Evolutionary conservation across 1,139 yeast genomes (phyloP).

Genomic region (Debaryomycetaceae sp.): DNA sequence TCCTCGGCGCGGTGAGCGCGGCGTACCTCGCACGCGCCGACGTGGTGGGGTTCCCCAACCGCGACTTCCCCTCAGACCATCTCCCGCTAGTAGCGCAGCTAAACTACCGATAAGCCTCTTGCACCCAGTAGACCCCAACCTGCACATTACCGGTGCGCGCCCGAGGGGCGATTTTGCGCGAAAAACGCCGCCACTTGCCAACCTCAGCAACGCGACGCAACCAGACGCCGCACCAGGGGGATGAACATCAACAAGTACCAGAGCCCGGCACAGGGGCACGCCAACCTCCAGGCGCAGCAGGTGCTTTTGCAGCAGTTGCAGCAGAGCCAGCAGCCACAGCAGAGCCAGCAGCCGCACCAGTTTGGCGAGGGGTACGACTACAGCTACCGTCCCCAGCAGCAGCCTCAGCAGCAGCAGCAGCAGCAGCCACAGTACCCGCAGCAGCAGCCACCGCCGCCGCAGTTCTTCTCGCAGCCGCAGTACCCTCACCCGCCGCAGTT

Average conservation of each 20-base stretch:
- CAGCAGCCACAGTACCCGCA: slow-evolving; percentile 6
- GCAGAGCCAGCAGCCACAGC: slow-evolving; percentile 25
- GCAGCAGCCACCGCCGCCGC: slow-evolving; percentile 4
- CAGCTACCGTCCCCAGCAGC: slow-evolving; percentile 10
- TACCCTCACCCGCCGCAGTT: too few species aligned
- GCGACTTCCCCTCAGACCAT: slow-evolving; percentile 41
- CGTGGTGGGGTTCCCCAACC: slow-evolving; percentile 34
- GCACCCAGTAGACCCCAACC: too few species aligned
- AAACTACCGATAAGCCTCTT: too few species aligned
- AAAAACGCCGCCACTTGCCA: too few species aligned
- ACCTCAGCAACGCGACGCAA: too few species aligned
- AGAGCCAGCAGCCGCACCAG: slow-evolving; percentile 16
- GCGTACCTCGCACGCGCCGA: slow-evolving; percentile 13
- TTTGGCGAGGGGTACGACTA: too few species aligned
- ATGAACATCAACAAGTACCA: slow-evolving; percentile 33
- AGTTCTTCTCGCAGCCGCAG: too few species aligned
- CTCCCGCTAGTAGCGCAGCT: slow-evolving; percentile 28
- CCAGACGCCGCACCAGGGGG: too few species aligned
- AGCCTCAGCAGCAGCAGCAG: slow-evolving; percentile 9
- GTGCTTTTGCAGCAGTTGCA: slow-evolving; percentile 43
- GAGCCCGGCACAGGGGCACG: slow-evolving; percentile 26
- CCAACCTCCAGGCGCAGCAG: slow-evolving; percentile 41
- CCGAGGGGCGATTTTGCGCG: too few species aligned
- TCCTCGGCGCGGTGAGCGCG: slow-evolving; percentile 21
- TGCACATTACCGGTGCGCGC: too few species aligned